Evolutionary conservation across 1,284 basidiomycete genomes (phyloP), one percentile per base, ranked within the genome.

Genomic region (Farysia itapuensis): DNA sequence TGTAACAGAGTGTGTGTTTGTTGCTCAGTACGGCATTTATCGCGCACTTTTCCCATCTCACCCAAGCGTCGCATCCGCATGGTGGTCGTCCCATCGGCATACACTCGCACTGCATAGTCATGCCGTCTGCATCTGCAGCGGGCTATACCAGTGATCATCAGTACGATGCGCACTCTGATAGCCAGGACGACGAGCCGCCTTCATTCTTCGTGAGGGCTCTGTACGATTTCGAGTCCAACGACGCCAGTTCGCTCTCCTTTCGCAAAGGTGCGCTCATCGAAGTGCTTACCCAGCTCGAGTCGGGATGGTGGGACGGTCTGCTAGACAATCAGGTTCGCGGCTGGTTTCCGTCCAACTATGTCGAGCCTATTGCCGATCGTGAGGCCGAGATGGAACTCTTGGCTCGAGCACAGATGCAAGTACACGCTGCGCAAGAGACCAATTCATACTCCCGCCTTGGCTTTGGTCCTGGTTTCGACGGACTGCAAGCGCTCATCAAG

Each of bases 291-390:
- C 86, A 87, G 74, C 84, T 96, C 42, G 88, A 90, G 36, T 89
- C 87, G 4, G 94, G 94, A 14, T 99, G 94, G 94, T 99, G 94
- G 94, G 95, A 98, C 78, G 94, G 95, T 7, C 81, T 97, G 52
- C 81, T 96, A 24, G 86, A 86, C 38, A 65, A 72, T 6, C 49
- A 69, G 14, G 54, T 64, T 7, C 58, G 94, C 39, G 94, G 94
- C 34, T 97, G 94, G 94, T 96, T 98, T 78, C 94, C 94, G 12
- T 91, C 88, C 61, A 98, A 97, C 80, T 96, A 94, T 79, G 91
- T 96, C 34, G 80, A 82, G 35, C 77, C 85, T 51, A 85, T 95
- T 52, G 81, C 86, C 21, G 87, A 90, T 59, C 84, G 87, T 59
- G 89, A 92, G 72, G 74, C 68, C 7, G 53, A 66, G 30, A 24